Base-by-base conservation (phyloP, 176 grass and related monocot species). In the Rhynchospora pubera region DNA sequence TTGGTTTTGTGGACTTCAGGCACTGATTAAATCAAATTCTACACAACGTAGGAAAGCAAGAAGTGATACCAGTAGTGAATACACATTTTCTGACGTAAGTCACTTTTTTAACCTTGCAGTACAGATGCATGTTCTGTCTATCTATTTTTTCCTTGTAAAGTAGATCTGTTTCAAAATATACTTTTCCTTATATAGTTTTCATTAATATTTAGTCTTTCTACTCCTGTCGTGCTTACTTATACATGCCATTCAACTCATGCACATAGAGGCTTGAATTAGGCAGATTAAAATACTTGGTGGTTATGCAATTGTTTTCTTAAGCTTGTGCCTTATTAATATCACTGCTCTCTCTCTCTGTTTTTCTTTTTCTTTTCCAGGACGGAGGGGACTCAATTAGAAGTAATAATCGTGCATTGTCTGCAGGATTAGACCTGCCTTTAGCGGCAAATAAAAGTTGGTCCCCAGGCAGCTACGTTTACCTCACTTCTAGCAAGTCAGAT, bases 21-120 rank as follows among this genome's bases (percentile, higher is more conserved):
- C 82, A 63, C 70, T 94, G 72, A 90, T 94, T 82, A 93, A 53
- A 66, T 87, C 86, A 67, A 82, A 66, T 65, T 82, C 79, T 53
- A 67, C 59, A 28, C 79, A 67, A 82, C 87, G 1, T 45, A 83
- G 65, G 84, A 84, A 77, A 90, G 53, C 87, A 74, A 74, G 5
- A 48, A 82, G 15, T 84, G 91, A 90, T 65, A 87, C 65, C 44
- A 84, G 83, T 28, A 90, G 80, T 6, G 89, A 99, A 79, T 39
- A 90, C 67, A 83, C 82, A 64, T 88, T 91, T 88, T 99, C 96
- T 22, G 91, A 95, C 11, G 96, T 95, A 87, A 95, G 96, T 89
- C 83, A 23, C 1, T 80, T 12, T 76, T 59, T 18, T 77, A 16
- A 32, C 12, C 72, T 30, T 77, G 72, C 53, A 77, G 72, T 15